Base-by-base conservation (phyloP, 352 stramenopile genomes). In the Phytophthora europaea region DNA sequence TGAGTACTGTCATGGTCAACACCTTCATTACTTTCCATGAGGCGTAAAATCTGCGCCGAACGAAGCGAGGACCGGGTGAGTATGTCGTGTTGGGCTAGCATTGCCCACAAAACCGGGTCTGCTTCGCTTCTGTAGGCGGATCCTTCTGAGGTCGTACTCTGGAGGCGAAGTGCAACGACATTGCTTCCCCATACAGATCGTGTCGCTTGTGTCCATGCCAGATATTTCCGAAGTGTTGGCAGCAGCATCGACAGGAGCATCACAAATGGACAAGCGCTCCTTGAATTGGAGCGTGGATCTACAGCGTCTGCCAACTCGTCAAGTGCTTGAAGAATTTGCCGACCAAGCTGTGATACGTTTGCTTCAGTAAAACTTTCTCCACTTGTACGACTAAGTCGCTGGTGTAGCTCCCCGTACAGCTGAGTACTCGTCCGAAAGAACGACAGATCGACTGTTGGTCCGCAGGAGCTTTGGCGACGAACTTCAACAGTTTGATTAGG, bases 231-330 rank as follows among this genome's bases (percentile, higher is more conserved):
- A 53, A 93, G 73, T 43, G 73, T 75, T 52, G 86, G 84, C 36
- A 91, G 20, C 12, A 90, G 15, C 45, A 90, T 82, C 0, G 86
- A 92, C 2, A 93, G 63, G 48, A 90, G 60, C 84, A 93, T 93
- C 51, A 90, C 84, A 55, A 90, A 91, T 43, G 85, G 83, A 52
- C 72, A 76, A 6, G 61, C 23, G 53, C 31, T 67, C 50, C 59
- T 66, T 50, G 57, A 38, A 18, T 56, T 43, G 18, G 15, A 73
- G 3, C 60, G 67, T 73, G 65, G 50, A 54, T 76, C 48, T 8
- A 48, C 52, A 66, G 64, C 34, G 12, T 72, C 53, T 12, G 65
- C 65, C 20, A 80, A 61, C 5, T 70, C 66, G 67, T 50, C 36
- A 22, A 81, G 71, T 31, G 38, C 52, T 73, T 65, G 16, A 40